Percentiles rank a stretch among this genome's conserved stretches.
phyloP scores from a whole-genome alignment of 805 yeast species.

The Saturnispora hagleri region DNA sequence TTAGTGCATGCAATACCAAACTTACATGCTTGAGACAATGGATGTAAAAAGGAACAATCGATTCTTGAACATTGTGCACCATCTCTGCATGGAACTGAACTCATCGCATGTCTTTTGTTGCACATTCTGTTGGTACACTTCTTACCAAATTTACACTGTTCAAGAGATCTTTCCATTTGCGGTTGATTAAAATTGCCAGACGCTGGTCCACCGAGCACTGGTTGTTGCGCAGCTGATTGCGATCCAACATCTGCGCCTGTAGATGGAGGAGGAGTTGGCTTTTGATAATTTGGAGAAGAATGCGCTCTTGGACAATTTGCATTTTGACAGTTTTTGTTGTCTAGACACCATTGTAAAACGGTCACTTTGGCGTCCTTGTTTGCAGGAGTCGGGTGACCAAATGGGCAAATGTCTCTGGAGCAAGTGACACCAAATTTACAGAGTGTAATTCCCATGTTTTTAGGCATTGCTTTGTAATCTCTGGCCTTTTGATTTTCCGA shows the following conservation, averaged over 20 bases:
- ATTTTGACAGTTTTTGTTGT: slow-evolving; percentile 56
- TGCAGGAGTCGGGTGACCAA: slow-evolving; percentile 88
- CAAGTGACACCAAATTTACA: slow-evolving; percentile 76
- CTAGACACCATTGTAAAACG: slow-evolving; percentile 67
- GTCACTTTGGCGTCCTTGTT: slow-evolving; percentile 64
- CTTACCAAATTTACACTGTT: slow-evolving; percentile 73
- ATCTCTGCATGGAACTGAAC: slow-evolving; percentile 67
- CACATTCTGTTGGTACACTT: slow-evolving; percentile 73
- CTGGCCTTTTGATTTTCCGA: slow-evolving; percentile 10
- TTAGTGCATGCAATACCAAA: slow-evolving; percentile 72
- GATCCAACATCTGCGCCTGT: slow-evolving; percentile 2
- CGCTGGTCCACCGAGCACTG: neutral
- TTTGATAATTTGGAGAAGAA: slow-evolving; percentile 54
- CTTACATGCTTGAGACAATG: slow-evolving; percentile 69
- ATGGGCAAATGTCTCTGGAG: slow-evolving; percentile 71
- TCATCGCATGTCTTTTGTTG: slow-evolving; percentile 75
- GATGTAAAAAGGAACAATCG: slow-evolving; percentile 80
- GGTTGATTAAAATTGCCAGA: neutral
- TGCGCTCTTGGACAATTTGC: slow-evolving; percentile 65
- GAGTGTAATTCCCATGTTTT: slow-evolving; percentile 37
- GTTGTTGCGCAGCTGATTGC: neutral
- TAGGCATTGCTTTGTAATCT: slow-evolving; percentile 7
- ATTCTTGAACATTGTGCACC: slow-evolving; percentile 70
- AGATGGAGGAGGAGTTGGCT: slow-evolving; percentile 22
- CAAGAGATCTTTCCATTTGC: slow-evolving; percentile 44